Evolutionary conservation across 2,329 filamentous ascomycete species (phyloP).

Genomic region (Cryoendolithus antarcticus): DNA sequence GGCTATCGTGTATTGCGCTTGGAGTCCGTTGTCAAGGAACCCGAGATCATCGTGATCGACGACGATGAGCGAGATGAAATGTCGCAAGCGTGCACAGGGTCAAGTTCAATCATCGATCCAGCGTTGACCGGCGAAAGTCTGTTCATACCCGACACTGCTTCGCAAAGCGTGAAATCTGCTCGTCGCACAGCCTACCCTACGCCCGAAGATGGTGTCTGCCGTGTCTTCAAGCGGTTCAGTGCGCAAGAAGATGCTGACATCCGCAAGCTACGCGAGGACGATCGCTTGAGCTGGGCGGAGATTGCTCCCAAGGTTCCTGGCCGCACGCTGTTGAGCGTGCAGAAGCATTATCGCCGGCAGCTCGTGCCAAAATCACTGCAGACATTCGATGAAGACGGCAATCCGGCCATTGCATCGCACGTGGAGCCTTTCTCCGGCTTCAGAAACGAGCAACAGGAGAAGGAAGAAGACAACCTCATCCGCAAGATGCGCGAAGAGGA

Average conservation of each 20-base stretch:
- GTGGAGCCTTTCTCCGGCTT: no score
- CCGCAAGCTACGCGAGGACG: not conserved
- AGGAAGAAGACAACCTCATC: slow-evolving; percentile 17
- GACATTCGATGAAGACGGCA: slow-evolving; percentile 1
- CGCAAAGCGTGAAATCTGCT: no score
- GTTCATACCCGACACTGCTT: no score
- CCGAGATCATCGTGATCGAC: no score
- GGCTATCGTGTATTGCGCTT: no score
- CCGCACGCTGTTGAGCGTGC: slow-evolving; percentile 8
- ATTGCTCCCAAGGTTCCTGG: slow-evolving; percentile 20
- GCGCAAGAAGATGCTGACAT: slow-evolving; percentile 1
- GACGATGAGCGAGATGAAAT: no score
- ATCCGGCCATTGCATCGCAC: not conserved
- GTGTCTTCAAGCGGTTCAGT: not conserved
- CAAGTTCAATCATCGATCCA: no score
- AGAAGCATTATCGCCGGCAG: not conserved
- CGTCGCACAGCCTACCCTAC: no score
- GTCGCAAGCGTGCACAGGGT: no score
- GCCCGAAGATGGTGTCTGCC: slow-evolving; percentile 2
- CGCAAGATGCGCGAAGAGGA: slow-evolving; percentile 28
- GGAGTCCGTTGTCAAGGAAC: no score
- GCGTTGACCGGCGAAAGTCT: no score
- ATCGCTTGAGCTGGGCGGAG: slow-evolving; percentile 15
- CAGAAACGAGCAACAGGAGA: no score
- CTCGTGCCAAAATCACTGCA: slow-evolving; percentile 1